Conservation (phyloP, 2,329 filamentous ascomycete species). For the Xylaria sp. region DNA sequence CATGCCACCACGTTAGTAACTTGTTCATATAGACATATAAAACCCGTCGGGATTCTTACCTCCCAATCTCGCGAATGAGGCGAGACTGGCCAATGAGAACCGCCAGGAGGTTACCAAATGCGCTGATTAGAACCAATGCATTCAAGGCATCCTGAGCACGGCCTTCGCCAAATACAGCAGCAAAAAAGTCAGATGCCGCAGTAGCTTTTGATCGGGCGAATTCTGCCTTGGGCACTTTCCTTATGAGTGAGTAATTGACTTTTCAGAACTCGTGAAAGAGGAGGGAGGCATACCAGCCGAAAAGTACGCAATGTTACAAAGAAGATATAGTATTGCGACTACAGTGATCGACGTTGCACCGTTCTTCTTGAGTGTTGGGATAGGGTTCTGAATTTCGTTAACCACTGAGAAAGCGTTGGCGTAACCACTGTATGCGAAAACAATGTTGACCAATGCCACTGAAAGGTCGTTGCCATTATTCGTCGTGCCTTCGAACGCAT, state of each 20-base stretch:
- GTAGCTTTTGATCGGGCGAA: conserved; percentile 62
- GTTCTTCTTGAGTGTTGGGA: conserved; percentile 63
- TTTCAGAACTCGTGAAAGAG: not conserved
- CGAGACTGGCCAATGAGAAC: conserved; percentile 66
- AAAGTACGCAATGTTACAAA: conserved; percentile 70
- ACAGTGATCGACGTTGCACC: conserved; percentile 61
- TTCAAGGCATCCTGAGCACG: conserved; percentile 63
- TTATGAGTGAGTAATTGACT: conserved; percentile 30
- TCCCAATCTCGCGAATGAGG: conserved; percentile 68
- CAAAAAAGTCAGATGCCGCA: conserved; percentile 67
- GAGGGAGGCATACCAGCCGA: conserved; percentile 54
- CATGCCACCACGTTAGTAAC: not conserved
- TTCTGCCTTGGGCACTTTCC: conserved; percentile 59
- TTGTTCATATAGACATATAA: not conserved
- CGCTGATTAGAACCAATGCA: conserved; percentile 65
- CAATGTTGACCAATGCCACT: conserved; percentile 68
- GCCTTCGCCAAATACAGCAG: conserved; percentile 63
- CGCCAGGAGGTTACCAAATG: conserved; percentile 68
- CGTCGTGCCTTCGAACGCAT: conserved; percentile 63
- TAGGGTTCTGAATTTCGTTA: conserved; percentile 67
- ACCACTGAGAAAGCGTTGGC: conserved; percentile 69
- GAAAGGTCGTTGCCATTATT: conserved; percentile 59
- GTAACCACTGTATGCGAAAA: conserved; percentile 67
- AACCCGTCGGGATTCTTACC: conserved; percentile 47
- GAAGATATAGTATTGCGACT: conserved; percentile 64